Evolutionary conservation across 1,284 basidiomycete species (phyloP).

Genomic region (Lentinula novae-zelandiae): DNA sequence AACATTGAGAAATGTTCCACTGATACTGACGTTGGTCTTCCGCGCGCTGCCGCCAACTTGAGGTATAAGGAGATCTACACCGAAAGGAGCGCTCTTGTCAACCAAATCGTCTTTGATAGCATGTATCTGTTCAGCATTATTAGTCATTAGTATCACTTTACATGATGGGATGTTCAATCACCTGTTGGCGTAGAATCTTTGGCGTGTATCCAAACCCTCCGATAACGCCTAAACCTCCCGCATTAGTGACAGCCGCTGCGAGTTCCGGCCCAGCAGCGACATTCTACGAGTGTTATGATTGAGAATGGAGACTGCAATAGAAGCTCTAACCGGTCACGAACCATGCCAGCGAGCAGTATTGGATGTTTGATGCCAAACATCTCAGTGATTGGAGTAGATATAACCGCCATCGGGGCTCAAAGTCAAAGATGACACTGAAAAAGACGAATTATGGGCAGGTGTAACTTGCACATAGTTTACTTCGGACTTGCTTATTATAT

Average conservation of each 20-base stretch:
- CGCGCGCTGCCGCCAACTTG: constrained; percentile 78
- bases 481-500: too few relatives aligned
- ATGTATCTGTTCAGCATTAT: constrained; percentile 49
- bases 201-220: constrained; percentile 83
- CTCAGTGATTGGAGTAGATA: constrained; percentile 77
- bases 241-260: constrained; percentile 85
- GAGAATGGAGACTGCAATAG: not conserved
- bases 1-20: not conserved
- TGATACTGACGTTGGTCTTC: constrained; percentile 72
- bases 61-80: constrained; percentile 83
- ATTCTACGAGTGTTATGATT: constrained; percentile 33
- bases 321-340: not conserved
- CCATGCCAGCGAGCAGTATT: constrained; percentile 84
- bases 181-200: constrained; percentile 68
- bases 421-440: too few relatives aligned
- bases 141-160: not conserved
- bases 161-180: constrained; percentile 25
- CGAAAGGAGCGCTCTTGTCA: constrained; percentile 76
- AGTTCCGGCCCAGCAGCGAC: constrained; percentile 85
- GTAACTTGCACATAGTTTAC: too few relatives aligned
- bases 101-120: constrained; percentile 68
- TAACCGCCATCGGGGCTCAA: constrained; percentile 44
- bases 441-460: too few relatives aligned
- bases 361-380: constrained; percentile 87
- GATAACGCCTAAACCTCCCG: constrained; percentile 84